These are phyloP conservation scores for Geotrichum reessii DNA, from an alignment of 1,139 yeast genomes.

Conservation along the genomic window DNA sequence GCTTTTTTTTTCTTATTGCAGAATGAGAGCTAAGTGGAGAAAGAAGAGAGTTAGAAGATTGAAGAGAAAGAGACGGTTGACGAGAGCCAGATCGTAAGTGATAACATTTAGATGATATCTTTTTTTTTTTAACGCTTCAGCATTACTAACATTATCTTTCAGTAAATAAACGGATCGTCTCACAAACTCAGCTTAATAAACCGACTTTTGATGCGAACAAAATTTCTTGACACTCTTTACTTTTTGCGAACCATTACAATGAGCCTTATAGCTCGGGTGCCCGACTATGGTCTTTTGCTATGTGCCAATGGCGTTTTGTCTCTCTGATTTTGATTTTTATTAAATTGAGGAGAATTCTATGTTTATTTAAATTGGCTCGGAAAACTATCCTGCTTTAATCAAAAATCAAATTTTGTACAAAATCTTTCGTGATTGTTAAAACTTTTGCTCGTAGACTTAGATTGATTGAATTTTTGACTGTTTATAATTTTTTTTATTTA, in stretches of 20 bases:
- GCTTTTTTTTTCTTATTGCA: neutral
- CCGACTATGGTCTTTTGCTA: constrained; percentile 1
- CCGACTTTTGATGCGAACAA: constrained; percentile 1
- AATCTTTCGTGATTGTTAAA: neutral
- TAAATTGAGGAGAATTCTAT: neutral
- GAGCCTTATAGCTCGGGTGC: constrained; percentile 1
- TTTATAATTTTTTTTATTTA: neutral
- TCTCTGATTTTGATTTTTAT: constrained; percentile 2
- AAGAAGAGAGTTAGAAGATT: constrained; percentile 99
- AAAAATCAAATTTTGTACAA: neutral
- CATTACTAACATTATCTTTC: neutral
- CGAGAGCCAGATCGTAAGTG: constrained; percentile 75
- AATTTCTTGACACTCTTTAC: neutral
- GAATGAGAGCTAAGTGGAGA: constrained; percentile 60
- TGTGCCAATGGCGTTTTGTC: neutral
- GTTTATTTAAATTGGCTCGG: constrained; percentile 8
- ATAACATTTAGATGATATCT: too few species aligned
- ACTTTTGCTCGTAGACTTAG: too few species aligned
- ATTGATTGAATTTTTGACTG: neutral
- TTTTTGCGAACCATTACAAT: neutral
- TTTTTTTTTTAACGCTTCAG: too few species aligned
- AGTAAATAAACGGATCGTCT: constrained; percentile 16
- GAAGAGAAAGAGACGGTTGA: constrained; percentile 99
- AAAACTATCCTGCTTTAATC: constrained; percentile 2
- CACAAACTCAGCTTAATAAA: constrained; percentile 4